These are phyloP conservation scores for Tylopilus sp. DNA, from an alignment of 1,284 basidiomycete species.

Conservation along the genomic window DNA sequence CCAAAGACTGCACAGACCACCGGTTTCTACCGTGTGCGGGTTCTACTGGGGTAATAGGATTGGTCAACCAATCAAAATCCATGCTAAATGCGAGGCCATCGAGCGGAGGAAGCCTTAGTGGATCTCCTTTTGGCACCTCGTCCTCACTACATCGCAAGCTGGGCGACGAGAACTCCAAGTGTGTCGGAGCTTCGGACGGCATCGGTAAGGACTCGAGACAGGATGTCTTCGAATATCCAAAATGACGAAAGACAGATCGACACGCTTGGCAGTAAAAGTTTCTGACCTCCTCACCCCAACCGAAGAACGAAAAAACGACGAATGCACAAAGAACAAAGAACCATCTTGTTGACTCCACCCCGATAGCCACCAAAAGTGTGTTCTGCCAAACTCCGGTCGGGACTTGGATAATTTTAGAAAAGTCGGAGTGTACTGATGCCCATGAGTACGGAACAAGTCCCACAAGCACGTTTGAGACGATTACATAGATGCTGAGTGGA, in stretches of 20 bases:
- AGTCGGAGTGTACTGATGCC: slow-evolving; percentile 49
- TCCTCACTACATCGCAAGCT: background rate
- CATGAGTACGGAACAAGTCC: slow-evolving; percentile 47
- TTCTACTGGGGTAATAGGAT: too few species aligned
- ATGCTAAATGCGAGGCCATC: too few species aligned
- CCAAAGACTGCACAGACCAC: too few species aligned
- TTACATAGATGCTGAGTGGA: slow-evolving; percentile 56
- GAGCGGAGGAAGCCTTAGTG: background rate
- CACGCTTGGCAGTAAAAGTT: slow-evolving; percentile 41
- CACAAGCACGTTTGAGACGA: slow-evolving; percentile 46
- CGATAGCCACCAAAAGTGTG: background rate
- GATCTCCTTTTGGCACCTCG: background rate
- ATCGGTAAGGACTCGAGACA: background rate
- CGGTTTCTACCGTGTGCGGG: too few species aligned
- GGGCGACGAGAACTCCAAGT: background rate
- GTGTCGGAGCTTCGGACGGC: slow-evolving; percentile 3
- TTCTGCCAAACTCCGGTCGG: slow-evolving; percentile 35
- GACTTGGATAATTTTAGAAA: slow-evolving; percentile 41
- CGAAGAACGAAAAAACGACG: slow-evolving; percentile 56
- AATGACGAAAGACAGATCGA: slow-evolving; percentile 17
- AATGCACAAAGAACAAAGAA: slow-evolving; percentile 44
- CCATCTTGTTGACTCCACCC: slow-evolving; percentile 43
- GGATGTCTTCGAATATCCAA: slow-evolving; percentile 10
- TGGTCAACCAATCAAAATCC: too few species aligned
- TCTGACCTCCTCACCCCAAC: slow-evolving; percentile 52